phyloP scores from a whole-genome alignment of 2,329 filamentous ascomycete species.

The Sclerotinia trifoliorum region DNA sequence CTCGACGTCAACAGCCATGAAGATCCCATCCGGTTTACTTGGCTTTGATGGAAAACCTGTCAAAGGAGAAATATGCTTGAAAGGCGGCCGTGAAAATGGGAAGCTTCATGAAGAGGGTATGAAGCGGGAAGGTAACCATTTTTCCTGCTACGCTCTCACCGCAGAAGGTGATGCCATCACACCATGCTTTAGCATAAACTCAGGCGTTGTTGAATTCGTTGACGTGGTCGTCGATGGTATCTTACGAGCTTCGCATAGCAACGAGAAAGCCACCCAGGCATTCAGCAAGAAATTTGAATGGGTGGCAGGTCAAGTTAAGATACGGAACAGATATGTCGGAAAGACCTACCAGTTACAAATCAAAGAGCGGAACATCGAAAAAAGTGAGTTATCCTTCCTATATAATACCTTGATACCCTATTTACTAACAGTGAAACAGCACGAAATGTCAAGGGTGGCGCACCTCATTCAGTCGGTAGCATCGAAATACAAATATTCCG shows the following conservation, averaged over 20 bases:
- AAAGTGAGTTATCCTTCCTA: constrained; percentile 18
- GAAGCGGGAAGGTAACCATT: constrained; percentile 15
- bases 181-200: constrained; percentile 14
- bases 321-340: not conserved
- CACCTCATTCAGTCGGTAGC: constrained; percentile 20
- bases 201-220: constrained; percentile 26
- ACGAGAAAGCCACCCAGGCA: not conserved
- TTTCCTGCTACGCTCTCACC: constrained; percentile 28
- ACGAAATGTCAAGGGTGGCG: constrained; percentile 1
- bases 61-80: constrained; percentile 15
- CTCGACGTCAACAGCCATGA: constrained; percentile 13
- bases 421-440: not conserved
- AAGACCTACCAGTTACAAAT: constrained; percentile 26
- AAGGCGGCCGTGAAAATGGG: not conserved
- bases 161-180: constrained; percentile 27
- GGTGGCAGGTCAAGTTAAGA: not conserved
- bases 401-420: not conserved
- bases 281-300: constrained; percentile 9
- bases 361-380: constrained; percentile 19
- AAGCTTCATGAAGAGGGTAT: constrained; percentile 23
- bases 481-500: constrained; percentile 25
- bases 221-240: constrained; percentile 37
- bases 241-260: constrained; percentile 28
- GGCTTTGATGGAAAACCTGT: constrained; percentile 16
- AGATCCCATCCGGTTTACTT: constrained; percentile 3